Conservation (phyloP, 495 filamentous ascomycete genomes). For the Podospora bellae-mahoneyi region DNA sequence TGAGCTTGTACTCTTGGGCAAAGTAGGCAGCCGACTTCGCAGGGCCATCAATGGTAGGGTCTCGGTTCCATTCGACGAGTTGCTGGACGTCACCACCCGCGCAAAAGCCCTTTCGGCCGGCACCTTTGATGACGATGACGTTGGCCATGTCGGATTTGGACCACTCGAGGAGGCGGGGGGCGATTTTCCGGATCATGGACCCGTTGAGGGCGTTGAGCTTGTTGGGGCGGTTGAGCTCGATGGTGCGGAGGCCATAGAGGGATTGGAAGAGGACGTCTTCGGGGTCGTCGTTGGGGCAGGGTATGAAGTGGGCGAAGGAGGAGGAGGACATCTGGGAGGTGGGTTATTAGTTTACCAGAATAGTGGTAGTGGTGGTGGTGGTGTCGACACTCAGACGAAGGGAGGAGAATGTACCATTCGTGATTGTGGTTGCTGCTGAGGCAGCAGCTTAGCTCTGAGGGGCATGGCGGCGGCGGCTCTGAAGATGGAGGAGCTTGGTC, state of each 20-base stretch:
- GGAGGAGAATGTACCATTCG: not conserved
- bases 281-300: slow-evolving; percentile 64
- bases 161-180: slow-evolving; percentile 85
- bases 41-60: slow-evolving; percentile 39
- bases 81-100: slow-evolving; percentile 85
- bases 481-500: not conserved
- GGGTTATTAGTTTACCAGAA: slow-evolving; percentile 1
- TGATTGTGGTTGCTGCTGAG: slow-evolving; percentile 38
- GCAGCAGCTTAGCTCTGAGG: slow-evolving; percentile 75
- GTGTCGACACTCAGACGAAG: not conserved
- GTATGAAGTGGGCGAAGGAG: slow-evolving; percentile 28
- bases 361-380: not conserved
- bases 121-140: slow-evolving; percentile 86
- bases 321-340: slow-evolving; percentile 55
- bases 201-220: slow-evolving; percentile 88
- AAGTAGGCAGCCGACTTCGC: slow-evolving; percentile 80
- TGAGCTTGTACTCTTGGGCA: slow-evolving; percentile 84
- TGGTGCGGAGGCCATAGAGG: slow-evolving; percentile 81
- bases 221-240: slow-evolving; percentile 88
- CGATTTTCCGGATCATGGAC: slow-evolving; percentile 91
- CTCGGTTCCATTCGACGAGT: slow-evolving; percentile 67
- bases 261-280: slow-evolving; percentile 90
- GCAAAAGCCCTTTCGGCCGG: slow-evolving; percentile 80
- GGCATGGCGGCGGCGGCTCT: slow-evolving; percentile 59
- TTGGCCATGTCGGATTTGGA: slow-evolving; percentile 89